A percentile compares a stretch with the other conserved stretches of the same genome.
These are phyloP conservation scores for Nannizziopsis barbatae DNA, from an alignment of 2,329 filamentous ascomycete species.

Conservation along the genomic window DNA sequence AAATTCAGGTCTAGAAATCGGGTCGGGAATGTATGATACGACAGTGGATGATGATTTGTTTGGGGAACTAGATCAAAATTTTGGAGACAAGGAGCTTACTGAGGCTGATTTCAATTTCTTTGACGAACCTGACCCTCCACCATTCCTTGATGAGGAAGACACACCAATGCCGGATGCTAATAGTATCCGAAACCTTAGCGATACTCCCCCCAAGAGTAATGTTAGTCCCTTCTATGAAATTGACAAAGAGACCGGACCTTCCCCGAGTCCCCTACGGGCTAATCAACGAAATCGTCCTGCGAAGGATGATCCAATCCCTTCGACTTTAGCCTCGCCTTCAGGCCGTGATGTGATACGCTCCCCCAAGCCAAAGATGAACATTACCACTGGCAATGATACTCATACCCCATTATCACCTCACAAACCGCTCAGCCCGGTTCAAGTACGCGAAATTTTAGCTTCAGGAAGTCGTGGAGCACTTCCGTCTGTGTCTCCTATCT, in stretches of 20 bases:
- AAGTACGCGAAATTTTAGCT: slow-evolving; percentile 39
- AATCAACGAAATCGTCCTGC: too few relatives aligned
- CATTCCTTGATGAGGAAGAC: slow-evolving; percentile 14
- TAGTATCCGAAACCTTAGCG: background rate
- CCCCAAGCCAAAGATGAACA: too few relatives aligned
- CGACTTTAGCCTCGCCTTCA: too few relatives aligned
- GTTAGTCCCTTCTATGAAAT: background rate
- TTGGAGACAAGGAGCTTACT: slow-evolving; percentile 45
- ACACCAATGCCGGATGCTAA: slow-evolving; percentile 12
- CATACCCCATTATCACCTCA: background rate
- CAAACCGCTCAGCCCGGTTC: slow-evolving; percentile 28
- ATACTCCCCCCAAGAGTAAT: background rate
- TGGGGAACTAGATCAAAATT: slow-evolving; percentile 45
- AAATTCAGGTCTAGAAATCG: slow-evolving; percentile 24
- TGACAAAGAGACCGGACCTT: background rate
- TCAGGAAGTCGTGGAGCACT: slow-evolving; percentile 10
- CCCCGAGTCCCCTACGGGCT: background rate
- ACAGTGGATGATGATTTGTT: slow-evolving; percentile 47
- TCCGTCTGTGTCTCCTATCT: background rate
- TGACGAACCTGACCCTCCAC: slow-evolving; percentile 40
- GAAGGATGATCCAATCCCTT: too few relatives aligned
- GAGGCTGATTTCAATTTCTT: slow-evolving; percentile 57
- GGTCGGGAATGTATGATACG: slow-evolving; percentile 33
- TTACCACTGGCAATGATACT: background rate
- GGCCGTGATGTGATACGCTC: too few relatives aligned